Evolutionary conservation across 306 rosid genomes (phyloP).

Genomic region (Fragaria iinumae): DNA sequence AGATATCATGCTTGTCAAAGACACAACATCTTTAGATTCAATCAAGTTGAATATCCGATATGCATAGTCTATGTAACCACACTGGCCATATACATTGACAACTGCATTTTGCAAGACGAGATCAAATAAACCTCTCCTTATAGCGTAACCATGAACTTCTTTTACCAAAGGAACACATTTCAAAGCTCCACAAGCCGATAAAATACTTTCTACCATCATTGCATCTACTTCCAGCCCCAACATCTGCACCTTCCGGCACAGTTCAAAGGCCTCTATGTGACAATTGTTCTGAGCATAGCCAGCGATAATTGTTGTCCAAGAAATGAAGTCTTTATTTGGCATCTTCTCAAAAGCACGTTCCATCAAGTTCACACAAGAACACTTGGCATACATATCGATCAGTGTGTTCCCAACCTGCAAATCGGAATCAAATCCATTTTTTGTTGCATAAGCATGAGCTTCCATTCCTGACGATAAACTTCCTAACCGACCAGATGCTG

Average conservation of each 20-base stretch:
- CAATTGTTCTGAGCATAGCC: conserved; percentile 63
- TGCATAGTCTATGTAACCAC: conserved; percentile 45
- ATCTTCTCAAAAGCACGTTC: conserved; percentile 44
- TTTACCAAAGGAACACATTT: conserved; percentile 38
- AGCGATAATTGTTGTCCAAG: conserved; percentile 72
- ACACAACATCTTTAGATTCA: conserved; percentile 56
- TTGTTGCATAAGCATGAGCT: conserved; percentile 61
- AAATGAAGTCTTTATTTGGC: conserved; percentile 49
- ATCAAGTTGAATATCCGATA: conserved; percentile 43
- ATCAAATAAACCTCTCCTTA: conserved; percentile 53
- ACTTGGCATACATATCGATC: conserved; percentile 69
- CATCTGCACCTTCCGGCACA: conserved; percentile 40
- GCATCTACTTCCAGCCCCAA: conserved; percentile 46
- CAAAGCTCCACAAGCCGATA: conserved; percentile 49
- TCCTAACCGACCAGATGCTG: conserved; percentile 57
- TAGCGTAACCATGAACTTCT: conserved; percentile 53
- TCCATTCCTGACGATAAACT: conserved; percentile 55
- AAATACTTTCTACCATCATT: conserved; percentile 69
- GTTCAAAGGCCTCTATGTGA: conserved; percentile 40
- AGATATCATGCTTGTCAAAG: conserved; percentile 81
- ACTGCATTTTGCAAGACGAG: conserved; percentile 54
- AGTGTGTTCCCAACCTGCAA: conserved; percentile 60
- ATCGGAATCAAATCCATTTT: conserved; percentile 52
- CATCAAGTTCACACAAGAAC: conserved; percentile 51
- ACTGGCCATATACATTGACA: conserved; percentile 56